phyloP scores from a whole-genome alignment of 2,329 filamentous ascomycete species.

The Curvularia hawaiiensis region DNA sequence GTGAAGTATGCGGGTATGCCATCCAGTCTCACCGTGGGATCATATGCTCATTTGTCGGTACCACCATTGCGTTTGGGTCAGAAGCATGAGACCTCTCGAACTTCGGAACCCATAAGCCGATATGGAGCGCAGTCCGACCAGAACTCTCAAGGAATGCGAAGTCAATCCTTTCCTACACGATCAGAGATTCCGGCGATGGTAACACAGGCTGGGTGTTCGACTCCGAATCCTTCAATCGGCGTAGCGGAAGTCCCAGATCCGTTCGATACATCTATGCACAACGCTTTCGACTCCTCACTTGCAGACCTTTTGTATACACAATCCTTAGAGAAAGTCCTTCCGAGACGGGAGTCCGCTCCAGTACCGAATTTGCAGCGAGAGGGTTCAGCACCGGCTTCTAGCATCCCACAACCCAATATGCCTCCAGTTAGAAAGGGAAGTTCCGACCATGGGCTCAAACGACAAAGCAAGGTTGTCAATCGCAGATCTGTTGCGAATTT shows the following conservation, averaged over 20 bases:
- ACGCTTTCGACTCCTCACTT: too few species aligned
- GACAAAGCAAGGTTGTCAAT: conserved; percentile 13
- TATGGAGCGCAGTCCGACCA: neutral
- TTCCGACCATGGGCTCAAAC: conserved; percentile 12
- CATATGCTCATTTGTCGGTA: neutral
- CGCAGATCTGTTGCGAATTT: conserved; percentile 11
- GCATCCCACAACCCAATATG: neutral
- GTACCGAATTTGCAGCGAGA: neutral
- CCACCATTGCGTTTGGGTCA: neutral
- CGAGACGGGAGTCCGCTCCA: neutral
- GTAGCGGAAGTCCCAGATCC: neutral
- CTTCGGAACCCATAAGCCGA: neutral
- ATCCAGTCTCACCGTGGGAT: conserved; percentile 4
- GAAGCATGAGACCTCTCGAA: neutral
- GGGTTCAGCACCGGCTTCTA: neutral
- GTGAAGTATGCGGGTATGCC: conserved; percentile 17
- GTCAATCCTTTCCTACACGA: neutral
- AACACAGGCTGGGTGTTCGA: neutral
- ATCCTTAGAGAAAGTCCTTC: neutral
- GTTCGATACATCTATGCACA: too few species aligned
- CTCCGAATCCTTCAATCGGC: neutral
- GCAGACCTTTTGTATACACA: neutral
- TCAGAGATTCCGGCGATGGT: neutral
- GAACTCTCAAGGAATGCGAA: neutral
- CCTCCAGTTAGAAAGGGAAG: conserved; percentile 10